Evolutionary conservation across 2,329 filamentous ascomycete genomes (phyloP).

Genomic region (Juglanconis juglandina): DNA sequence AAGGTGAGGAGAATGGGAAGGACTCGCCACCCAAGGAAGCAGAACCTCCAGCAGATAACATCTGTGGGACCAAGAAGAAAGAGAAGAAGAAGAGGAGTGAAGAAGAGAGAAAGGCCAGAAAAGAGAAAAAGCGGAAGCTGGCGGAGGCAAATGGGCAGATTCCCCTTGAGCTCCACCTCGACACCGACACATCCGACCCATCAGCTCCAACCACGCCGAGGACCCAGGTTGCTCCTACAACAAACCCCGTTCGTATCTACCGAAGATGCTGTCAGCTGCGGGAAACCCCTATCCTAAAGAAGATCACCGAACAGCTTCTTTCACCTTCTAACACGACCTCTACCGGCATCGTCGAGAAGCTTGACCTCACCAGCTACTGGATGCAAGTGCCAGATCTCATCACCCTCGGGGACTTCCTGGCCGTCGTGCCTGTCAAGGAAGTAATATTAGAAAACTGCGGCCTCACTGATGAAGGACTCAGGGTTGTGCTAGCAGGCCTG

Average conservation of each 20-base stretch:
- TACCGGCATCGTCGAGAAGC: conserved; percentile 72
- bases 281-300: conserved; percentile 88
- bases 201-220: conserved; percentile 35
- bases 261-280: conserved; percentile 89
- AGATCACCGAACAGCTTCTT: conserved; percentile 83
- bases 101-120: conserved; percentile 85
- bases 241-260: conserved; percentile 89
- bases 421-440: conserved; percentile 86
- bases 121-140: conserved; percentile 79
- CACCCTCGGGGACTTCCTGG: conserved; percentile 89
- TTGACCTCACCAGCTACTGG: conserved; percentile 82
- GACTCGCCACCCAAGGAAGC: conserved; percentile 6
- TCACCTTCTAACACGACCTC: conserved; percentile 63
- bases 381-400: conserved; percentile 79
- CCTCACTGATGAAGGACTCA: conserved; percentile 79
- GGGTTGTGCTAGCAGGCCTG: conserved; percentile 81
- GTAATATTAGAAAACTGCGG: conserved; percentile 84
- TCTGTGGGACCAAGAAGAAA: conserved; percentile 63
- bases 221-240: conserved; percentile 71
- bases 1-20: conserved; percentile 23
- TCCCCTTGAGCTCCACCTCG: conserved; percentile 76
- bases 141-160: conserved; percentile 85
- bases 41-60: conserved; percentile 2
- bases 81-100: conserved; percentile 96
- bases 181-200: conserved; percentile 56